Conservation (phyloP, 257 asterid species). For the Verbascum thapsus region DNA sequence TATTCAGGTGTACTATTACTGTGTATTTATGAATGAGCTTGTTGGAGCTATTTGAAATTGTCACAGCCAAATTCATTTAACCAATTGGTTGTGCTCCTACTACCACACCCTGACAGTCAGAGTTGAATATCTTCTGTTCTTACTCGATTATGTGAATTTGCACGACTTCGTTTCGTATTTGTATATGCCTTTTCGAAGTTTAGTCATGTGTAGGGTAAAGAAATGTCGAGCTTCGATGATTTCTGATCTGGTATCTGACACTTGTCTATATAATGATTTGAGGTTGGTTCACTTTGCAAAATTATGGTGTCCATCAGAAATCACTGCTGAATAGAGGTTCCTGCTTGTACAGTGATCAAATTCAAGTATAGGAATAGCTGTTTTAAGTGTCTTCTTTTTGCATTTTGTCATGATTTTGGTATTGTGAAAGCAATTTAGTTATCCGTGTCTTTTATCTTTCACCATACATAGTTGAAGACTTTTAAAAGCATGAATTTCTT, state of each 20-base stretch:
- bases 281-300: neutral
- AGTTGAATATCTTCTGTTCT: neutral
- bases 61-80: neutral
- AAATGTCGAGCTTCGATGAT: neutral
- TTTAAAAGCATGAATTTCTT: no score
- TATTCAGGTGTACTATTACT: neutral
- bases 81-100: neutral
- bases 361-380: neutral
- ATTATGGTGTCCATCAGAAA: neutral
- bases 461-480: no score
- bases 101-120: neutral
- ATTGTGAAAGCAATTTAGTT: no score
- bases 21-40: neutral
- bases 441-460: no score
- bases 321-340: neutral
- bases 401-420: no score
- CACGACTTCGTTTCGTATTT: neutral
- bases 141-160: neutral
- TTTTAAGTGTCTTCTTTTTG: no score
- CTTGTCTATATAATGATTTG: neutral
- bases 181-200: neutral
- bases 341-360: neutral
- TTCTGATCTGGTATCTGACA: neutral
- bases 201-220: neutral
- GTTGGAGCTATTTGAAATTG: conserved; percentile 5